phyloP scores from a whole-genome alignment of 257 asterid genomes.

The Cinchona pubescens region DNA sequence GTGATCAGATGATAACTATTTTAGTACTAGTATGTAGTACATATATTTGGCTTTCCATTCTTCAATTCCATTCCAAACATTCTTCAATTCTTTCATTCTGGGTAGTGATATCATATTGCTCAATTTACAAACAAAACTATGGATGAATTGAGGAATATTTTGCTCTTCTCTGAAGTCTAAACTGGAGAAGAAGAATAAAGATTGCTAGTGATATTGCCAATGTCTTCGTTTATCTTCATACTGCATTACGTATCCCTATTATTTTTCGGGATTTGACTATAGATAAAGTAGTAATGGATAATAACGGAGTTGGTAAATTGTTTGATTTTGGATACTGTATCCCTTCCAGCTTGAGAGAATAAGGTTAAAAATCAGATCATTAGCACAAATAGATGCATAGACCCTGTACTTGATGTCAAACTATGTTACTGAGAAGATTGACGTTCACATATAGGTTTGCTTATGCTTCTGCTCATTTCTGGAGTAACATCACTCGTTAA shows the following conservation, averaged over 20 bases:
- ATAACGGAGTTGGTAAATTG: constrained; percentile 11
- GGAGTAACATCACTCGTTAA: background rate
- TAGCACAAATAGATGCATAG: background rate
- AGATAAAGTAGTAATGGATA: constrained; percentile 3
- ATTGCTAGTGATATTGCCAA: background rate
- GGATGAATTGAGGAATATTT: no score
- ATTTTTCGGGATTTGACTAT: background rate
- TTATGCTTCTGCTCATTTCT: background rate
- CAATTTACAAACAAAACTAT: no score
- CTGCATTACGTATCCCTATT: constrained; percentile 9
- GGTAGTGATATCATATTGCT: no score
- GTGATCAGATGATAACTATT: no score
- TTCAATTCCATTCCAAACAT: no score
- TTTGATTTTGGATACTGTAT: constrained; percentile 6
- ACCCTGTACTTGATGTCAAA: background rate
- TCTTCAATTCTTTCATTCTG: no score
- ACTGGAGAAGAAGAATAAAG: constrained; percentile 10
- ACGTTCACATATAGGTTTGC: background rate
- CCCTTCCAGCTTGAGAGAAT: constrained; percentile 16
- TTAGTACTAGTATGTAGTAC: no score
- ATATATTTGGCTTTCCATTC: no score
- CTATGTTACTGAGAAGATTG: constrained; percentile 1
- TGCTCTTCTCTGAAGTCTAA: no score
- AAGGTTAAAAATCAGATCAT: background rate
- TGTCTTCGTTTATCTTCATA: constrained; percentile 9